phyloP scores from a whole-genome alignment of 2,329 filamentous ascomycete species.

The Anthostomella pinea region DNA sequence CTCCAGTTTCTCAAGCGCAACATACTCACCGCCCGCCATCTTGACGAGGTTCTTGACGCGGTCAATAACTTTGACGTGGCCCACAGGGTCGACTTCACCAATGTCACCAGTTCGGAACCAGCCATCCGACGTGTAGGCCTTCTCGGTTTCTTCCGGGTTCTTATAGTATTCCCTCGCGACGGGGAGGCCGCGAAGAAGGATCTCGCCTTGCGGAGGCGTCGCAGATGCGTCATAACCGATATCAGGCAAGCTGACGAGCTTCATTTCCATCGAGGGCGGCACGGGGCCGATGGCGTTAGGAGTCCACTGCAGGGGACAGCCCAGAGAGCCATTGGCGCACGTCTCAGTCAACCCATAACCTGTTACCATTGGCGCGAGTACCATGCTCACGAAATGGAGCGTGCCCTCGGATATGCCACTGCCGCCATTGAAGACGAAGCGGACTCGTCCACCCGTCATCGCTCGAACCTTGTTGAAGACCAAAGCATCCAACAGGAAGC shows the following conservation, averaged over 20 bases:
- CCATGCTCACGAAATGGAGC: slow-evolving; percentile 85
- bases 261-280: slow-evolving; percentile 76
- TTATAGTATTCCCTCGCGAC: slow-evolving; percentile 79
- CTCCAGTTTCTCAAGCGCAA: slow-evolving; percentile 94
- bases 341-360: slow-evolving; percentile 97
- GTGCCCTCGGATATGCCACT: slow-evolving; percentile 87
- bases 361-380: slow-evolving; percentile 88
- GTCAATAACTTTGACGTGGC: slow-evolving; percentile 85
- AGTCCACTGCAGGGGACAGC: slow-evolving; percentile 82
- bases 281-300: slow-evolving; percentile 74
- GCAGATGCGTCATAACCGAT: slow-evolving; percentile 78
- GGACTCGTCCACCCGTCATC: slow-evolving; percentile 81
- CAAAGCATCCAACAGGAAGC: slow-evolving; percentile 70
- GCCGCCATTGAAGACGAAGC: slow-evolving; percentile 91
- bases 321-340: slow-evolving; percentile 75
- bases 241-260: slow-evolving; percentile 86
- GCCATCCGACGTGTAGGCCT: slow-evolving; percentile 74
- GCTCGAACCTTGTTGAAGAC: slow-evolving; percentile 92
- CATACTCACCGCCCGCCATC: slow-evolving; percentile 92
- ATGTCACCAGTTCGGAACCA: slow-evolving; percentile 99
- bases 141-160: slow-evolving; percentile 80
- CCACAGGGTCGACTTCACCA: slow-evolving; percentile 78
- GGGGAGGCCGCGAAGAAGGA: slow-evolving; percentile 77
- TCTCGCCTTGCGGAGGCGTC: slow-evolving; percentile 83
- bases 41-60: slow-evolving; percentile 98